These are phyloP conservation scores for Aspergillus sp. DNA, from an alignment of 2,329 filamentous ascomycete species.

Conservation along the genomic window DNA sequence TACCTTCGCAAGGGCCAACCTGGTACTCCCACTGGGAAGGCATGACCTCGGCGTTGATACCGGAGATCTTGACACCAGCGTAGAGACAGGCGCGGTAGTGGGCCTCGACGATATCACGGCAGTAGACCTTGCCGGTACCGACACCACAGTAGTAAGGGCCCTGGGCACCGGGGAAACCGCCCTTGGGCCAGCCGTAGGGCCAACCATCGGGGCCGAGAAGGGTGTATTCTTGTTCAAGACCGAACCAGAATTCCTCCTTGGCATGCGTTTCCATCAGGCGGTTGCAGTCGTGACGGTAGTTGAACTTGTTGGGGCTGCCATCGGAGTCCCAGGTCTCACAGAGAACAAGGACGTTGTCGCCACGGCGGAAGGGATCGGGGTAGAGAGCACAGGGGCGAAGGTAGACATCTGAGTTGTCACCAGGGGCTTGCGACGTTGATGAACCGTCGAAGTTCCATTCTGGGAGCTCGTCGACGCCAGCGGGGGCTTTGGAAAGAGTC, in stretches of 20 bases:
- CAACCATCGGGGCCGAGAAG: constrained; percentile 81
- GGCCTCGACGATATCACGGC: constrained; percentile 95
- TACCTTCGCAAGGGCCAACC: constrained; percentile 85
- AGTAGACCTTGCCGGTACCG: constrained; percentile 93
- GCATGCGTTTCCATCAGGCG: constrained; percentile 88
- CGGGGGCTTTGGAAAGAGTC: constrained; percentile 63
- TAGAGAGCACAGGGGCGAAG: constrained; percentile 85
- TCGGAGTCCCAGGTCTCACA: constrained; percentile 93
- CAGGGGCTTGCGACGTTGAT: constrained; percentile 86
- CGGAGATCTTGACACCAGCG: constrained; percentile 88
- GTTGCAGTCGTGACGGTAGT: constrained; percentile 89
- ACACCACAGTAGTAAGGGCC: constrained; percentile 98
- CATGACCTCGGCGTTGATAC: constrained; percentile 99
- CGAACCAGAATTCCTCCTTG: constrained; percentile 89
- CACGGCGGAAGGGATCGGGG: constrained; percentile 86
- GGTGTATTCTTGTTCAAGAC: constrained; percentile 97
- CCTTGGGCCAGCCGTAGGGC: constrained; percentile 88
- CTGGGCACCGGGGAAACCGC: constrained; percentile 87
- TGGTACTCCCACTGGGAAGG: constrained; percentile 98
- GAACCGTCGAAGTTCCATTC: constrained; percentile 88
- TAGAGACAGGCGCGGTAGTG: constrained; percentile 91
- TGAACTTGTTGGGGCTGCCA: constrained; percentile 96
- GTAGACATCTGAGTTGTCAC: constrained; percentile 97
- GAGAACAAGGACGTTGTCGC: constrained; percentile 91
- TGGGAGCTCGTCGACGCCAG: constrained; percentile 63